phyloP scores from a whole-genome alignment of 768 basidiomycete species.

The Russula abietina region DNA sequence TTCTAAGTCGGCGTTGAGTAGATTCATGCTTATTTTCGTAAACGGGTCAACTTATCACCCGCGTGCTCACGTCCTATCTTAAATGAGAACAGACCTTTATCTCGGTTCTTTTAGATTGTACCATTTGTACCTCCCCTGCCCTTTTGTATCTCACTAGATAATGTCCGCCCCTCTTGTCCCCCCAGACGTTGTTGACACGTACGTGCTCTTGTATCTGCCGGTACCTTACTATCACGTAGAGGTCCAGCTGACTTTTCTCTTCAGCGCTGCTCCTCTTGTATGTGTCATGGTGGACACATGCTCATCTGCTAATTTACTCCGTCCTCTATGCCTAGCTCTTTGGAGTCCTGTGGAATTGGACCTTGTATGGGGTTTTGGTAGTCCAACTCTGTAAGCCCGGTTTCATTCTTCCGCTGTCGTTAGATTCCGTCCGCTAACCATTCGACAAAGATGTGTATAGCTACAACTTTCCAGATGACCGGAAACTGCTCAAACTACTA shows the following conservation, averaged over 20 bases:
- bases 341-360: conserved; percentile 11
- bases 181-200: not conserved
- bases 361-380: conserved; percentile 7
- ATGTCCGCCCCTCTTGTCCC: conserved; percentile 1
- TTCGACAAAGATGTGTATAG: conserved; percentile 2
- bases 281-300: not conserved
- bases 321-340: not conserved
- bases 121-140: not conserved
- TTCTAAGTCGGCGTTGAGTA: not conserved
- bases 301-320: not conserved
- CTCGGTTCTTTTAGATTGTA: not conserved
- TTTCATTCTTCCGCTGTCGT: not conserved
- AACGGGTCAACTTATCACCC: not conserved
- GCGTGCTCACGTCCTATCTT: not conserved
- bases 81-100: no score
- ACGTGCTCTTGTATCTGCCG: not conserved
- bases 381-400: conserved; percentile 5
- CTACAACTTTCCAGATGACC: conserved; percentile 11
- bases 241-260: not conserved
- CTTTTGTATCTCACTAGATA: not conserved
- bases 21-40: no score
- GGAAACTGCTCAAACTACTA: conserved; percentile 3
- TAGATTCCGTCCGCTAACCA: not conserved
- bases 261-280: conserved; percentile 12
- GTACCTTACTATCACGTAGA: not conserved